Base-by-base conservation (phyloP, 495 filamentous ascomycete genomes). In the Penicilliopsis zonata region DNA sequence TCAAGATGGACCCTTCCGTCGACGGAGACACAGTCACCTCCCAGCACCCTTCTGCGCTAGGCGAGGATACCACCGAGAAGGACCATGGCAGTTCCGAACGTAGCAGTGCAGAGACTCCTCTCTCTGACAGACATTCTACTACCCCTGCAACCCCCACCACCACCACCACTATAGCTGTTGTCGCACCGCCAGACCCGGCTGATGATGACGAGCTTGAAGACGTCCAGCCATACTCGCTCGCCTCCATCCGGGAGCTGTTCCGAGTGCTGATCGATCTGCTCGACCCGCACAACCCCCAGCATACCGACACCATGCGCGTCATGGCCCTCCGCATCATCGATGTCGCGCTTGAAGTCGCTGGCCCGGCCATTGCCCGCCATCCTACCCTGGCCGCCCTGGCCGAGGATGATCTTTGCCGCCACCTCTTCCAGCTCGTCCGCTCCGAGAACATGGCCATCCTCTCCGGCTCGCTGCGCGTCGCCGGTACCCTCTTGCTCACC, bases 281-380 rank as follows among this genome's bases (percentile, higher is more conserved):
- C 19, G 86, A 96, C 44, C 90, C 90, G 1, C 83, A 96, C 42
- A 87, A 95, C 45, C 74, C 74, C 24, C 81, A 86, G 42, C 83
- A 94, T 54, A 86, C 83, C 9, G 90, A 99, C 49, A 77, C 84
- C 6, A 93, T 95, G 80, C 72, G 87, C 42, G 84, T 96, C 14
- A 96, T 96, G 86, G 90, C 92, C 4, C 61, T 99, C 33, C 72
- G 92, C 19, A 95, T 99, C 36, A 93, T 96, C 36, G 90, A 96
- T 63, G 90, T 99, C 20, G 88, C 90, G 8, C 69, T 99, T 23
- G 90, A 99, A 51, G 87, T 96, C 36, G 87, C 90, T 14, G 90
- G 90, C 0, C 88, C 90, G 1, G 93, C 87, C 1, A 96, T 99
- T 47, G 84, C 86, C 28, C 82, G 82, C 36, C 92, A 99, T 51